These are phyloP conservation scores for Hyparrhenia diplandra DNA, from an alignment of 176 grass and related monocot genomes.

Conservation along the genomic window DNA sequence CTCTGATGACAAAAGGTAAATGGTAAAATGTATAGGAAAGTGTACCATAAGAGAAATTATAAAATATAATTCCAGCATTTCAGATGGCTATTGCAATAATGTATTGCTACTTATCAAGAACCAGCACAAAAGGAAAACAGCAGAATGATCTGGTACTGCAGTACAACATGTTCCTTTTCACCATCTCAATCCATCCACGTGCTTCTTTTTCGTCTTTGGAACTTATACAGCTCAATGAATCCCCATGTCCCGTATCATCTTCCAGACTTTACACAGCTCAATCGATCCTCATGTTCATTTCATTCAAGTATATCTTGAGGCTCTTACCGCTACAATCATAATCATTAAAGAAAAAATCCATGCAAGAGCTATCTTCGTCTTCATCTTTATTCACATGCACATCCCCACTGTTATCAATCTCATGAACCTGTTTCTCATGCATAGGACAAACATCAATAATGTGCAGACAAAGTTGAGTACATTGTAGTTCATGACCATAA, in stretches of 20 bases:
- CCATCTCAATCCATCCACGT: not conserved
- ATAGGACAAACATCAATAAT: too few species aligned
- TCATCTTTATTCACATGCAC: too few species aligned
- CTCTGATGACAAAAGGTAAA: not conserved
- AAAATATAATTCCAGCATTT: not conserved
- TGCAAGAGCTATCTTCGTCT: too few species aligned
- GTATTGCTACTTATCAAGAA: not conserved
- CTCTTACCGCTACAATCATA: too few species aligned
- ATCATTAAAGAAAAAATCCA: too few species aligned
- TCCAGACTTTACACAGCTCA: constrained; percentile 50
- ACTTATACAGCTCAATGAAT: constrained; percentile 33
- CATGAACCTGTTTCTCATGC: too few species aligned
- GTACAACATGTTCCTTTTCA: constrained; percentile 18
- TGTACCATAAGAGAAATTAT: not conserved
- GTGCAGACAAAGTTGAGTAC: too few species aligned
- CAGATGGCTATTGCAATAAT: not conserved
- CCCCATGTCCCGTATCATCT: constrained; percentile 56
- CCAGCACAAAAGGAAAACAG: not conserved
- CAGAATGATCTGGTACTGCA: not conserved
- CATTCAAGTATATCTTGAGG: too few species aligned
- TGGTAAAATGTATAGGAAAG: not conserved
- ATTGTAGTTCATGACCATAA: too few species aligned
- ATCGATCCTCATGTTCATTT: constrained; percentile 73
- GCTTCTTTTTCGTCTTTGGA: constrained; percentile 8
- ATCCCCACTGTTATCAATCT: too few species aligned